A percentile compares a stretch with the other conserved stretches of the same genome.
Conservation (phyloP, 139 green algal species). For the Monoraphidium neglectum region DNA sequence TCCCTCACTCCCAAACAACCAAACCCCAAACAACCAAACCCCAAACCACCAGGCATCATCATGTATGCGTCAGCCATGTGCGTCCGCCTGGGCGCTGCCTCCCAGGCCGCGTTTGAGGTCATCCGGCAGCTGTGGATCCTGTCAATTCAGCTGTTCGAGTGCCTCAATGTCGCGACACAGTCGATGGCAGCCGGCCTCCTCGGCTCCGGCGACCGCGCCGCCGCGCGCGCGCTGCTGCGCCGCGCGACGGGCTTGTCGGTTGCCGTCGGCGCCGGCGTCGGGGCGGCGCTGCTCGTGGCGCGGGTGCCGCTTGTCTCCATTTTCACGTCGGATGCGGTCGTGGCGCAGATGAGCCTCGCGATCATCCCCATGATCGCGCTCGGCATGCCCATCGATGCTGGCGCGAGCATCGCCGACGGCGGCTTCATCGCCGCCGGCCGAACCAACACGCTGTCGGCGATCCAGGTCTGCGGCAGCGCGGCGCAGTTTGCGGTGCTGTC, state of each 20-base stretch:
- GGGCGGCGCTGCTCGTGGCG: slow-evolving; percentile 25
- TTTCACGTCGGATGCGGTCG: slow-evolving; percentile 46
- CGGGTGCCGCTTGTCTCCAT: slow-evolving; percentile 31
- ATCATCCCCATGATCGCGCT: slow-evolving; percentile 46
- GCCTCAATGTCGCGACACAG: slow-evolving; percentile 67
- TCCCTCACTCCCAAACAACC: not conserved
- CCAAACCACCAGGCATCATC: slow-evolving; percentile 64
- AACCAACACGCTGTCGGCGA: slow-evolving; percentile 44
- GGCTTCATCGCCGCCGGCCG: slow-evolving; percentile 56
- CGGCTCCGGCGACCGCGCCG: slow-evolving; percentile 31
- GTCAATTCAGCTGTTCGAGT: slow-evolving; percentile 66
- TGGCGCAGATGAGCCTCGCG: slow-evolving; percentile 33
- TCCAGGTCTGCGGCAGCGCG: not conserved
- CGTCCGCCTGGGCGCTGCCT: slow-evolving; percentile 39
- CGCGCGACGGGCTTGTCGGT: slow-evolving; percentile 38
- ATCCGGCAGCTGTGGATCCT: slow-evolving; percentile 50
- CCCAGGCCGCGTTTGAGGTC: slow-evolving; percentile 61
- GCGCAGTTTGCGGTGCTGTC: too few relatives aligned
- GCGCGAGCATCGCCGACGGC: slow-evolving; percentile 52
- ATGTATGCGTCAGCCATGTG: slow-evolving; percentile 50
- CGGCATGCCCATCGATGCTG: slow-evolving; percentile 53
- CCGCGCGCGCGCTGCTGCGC: slow-evolving; percentile 38
- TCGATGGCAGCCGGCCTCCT: slow-evolving; percentile 57
- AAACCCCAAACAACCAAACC: too few relatives aligned
- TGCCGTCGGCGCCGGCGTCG: slow-evolving; percentile 15